These are phyloP conservation scores for Populus hybrid DNA, from an alignment of 441 rosid genomes.

Conservation along the genomic window DNA sequence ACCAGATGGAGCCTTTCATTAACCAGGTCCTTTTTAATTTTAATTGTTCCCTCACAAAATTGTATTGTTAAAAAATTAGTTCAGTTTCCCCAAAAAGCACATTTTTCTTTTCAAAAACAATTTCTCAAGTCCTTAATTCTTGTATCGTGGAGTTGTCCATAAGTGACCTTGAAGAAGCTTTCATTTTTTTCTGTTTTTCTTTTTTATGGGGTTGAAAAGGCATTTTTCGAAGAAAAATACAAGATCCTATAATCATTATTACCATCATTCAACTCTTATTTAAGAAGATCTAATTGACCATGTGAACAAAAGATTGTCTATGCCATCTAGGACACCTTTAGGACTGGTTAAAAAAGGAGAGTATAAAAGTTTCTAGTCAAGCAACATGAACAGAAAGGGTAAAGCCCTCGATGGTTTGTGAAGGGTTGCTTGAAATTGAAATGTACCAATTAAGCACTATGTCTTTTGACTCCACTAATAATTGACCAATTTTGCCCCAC, in stretches of 20 bases:
- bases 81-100: neutral
- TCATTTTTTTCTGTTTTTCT: no score
- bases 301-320: neutral
- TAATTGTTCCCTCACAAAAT: constrained; percentile 2
- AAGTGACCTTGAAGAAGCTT: neutral
- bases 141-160: neutral
- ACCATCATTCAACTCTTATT: neutral
- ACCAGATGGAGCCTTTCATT: constrained; percentile 88
- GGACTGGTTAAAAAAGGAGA: neutral
- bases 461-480: neutral
- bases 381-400: neutral
- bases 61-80: neutral
- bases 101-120: neutral
- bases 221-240: neutral
- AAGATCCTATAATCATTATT: neutral
- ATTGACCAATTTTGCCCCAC: neutral
- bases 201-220: neutral
- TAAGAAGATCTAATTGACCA: neutral
- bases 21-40: constrained; percentile 54
- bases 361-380: neutral
- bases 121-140: neutral
- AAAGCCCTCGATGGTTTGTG: neutral
- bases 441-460: neutral
- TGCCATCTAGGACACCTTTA: neutral
- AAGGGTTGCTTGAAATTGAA: neutral